Evolutionary conservation across 768 basidiomycete genomes (phyloP).

Genomic region (Boletus insuetus): DNA sequence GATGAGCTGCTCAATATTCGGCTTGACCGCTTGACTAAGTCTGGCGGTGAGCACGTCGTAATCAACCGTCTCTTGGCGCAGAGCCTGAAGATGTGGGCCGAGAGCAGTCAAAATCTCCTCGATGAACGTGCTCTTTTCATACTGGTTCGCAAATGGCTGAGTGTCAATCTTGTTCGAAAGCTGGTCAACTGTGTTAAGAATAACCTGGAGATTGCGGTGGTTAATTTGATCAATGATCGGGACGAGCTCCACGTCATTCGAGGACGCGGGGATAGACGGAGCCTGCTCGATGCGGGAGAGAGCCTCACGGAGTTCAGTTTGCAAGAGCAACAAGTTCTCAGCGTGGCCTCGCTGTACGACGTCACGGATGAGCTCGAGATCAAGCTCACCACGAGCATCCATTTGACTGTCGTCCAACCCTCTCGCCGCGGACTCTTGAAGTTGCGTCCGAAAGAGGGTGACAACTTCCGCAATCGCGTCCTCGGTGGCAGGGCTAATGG

Average conservation of each 20-base stretch:
- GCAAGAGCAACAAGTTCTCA: slow-evolving; percentile 55
- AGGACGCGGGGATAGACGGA: slow-evolving; percentile 9
- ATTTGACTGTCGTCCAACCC: slow-evolving; percentile 59
- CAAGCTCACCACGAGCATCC: slow-evolving; percentile 75
- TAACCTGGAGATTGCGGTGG: slow-evolving; percentile 53
- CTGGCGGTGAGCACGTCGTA: slow-evolving; percentile 73
- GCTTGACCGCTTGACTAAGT: slow-evolving; percentile 83
- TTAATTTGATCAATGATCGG: slow-evolving; percentile 58
- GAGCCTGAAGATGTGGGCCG: slow-evolving; percentile 55
- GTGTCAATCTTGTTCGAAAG: slow-evolving; percentile 35
- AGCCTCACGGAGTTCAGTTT: slow-evolving; percentile 56
- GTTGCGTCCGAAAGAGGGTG: slow-evolving; percentile 62
- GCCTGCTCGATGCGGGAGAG: slow-evolving; percentile 41
- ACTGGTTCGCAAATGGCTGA: slow-evolving; percentile 38
- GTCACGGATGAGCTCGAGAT: slow-evolving; percentile 72
- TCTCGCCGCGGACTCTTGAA: slow-evolving; percentile 59
- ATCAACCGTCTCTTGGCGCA: slow-evolving; percentile 68
- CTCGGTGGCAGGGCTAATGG: slow-evolving; percentile 49
- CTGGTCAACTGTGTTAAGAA: slow-evolving; percentile 58
- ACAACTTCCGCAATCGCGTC: slow-evolving; percentile 65
- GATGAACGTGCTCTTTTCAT: slow-evolving; percentile 56
- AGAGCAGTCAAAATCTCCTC: slow-evolving; percentile 58
- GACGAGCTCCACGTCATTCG: slow-evolving; percentile 33
- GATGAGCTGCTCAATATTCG: slow-evolving; percentile 84
- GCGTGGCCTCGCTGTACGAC: slow-evolving; percentile 66